Base-by-base conservation (phyloP, 2,329 filamentous ascomycete genomes). In the Fusarium liriodendri region DNA sequence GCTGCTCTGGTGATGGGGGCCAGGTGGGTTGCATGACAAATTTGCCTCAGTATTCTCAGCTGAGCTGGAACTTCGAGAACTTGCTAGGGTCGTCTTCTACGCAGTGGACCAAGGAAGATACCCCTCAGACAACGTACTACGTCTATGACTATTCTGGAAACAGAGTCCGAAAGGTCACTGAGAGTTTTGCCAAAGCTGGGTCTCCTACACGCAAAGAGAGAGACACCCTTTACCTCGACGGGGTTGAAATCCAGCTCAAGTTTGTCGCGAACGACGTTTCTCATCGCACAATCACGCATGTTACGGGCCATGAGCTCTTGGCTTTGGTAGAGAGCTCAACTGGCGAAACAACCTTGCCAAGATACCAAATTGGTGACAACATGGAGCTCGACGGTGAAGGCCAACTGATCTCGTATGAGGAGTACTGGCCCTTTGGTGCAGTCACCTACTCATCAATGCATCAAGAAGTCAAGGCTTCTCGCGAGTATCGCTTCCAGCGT, bases 81-180 rank as follows among this genome's bases (percentile, higher is more conserved):
- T 38, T 55, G 38, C 35, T 70, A 1, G 18, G 22, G 6, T 42
- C 62, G 1, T 42, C 61, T 1, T 58, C 73, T 0, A 29, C 5
- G 2, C 66, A 72, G 35, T 25, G 18, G 1, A 18, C 64, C 4
- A 54, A 62, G 11, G 14, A 14, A 1, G 62, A 40, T 1, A 54
- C 14, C 4, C 61, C 67, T 1, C 71, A 75, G 37, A 66, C 40
- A 18, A 73, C 73, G 3, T 72, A 54, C 27, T 73, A 70, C 25
- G 66, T 69, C 16, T 73, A 75, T 25, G 54, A 72, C 22, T 11
- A 33, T 5, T 11, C 11, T 2, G 71, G 73, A 0, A 42, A 61
- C 1, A 27, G 73, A 2, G 35, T 66, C 3, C 58, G 73, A 1
- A 75, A 75, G 52, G 64, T 70, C 0, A 70, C 64, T 13, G 69